Base-by-base conservation (phyloP, 129 eudicot genomes). In the Oenanthe sinensis region DNA sequence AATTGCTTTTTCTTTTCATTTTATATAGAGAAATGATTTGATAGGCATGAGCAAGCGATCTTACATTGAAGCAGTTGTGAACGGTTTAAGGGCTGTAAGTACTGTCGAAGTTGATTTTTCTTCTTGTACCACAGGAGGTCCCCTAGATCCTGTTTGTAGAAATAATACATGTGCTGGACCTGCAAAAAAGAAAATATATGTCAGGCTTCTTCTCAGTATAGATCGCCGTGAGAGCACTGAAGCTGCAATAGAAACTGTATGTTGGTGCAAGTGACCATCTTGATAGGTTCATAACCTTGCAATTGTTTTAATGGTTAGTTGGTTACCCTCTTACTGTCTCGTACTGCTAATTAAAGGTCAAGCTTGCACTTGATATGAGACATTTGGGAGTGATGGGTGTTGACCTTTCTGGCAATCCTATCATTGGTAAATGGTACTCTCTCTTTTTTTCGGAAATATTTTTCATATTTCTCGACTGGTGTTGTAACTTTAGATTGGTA, bases 351-450 rank as follows among this genome's bases (percentile, higher is more conserved):
- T 78, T 73, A 75, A 82, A 95, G 98, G 97, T 95, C 74, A 78
- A 91, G 77, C 96, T 95, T 79, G 98, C 97, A 71, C 75, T 90
- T 86, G 89, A 90, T 78, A 82, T 91, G 98, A 95, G 88, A 75
- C 83, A 88, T 60, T 46, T 47, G 55, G 98, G 98, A 48, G 96
- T 95, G 49, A 87, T 91, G 78, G 98, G 98, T 17, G 90, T 95
- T 58, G 98, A 95, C 84, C 98, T 95, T 81, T 95, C 98, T 63
- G 98, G 98, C 78, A 95, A 95, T 81, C 98, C 97, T 15, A 67
- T 77, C 40, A 79, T 95, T 77, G 97, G 98, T 81, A 89, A 95
- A 87, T 95, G 97, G 98, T 94, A 90, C 55, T 4, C 17, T 65
- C 42, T 39, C 3, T 15, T 43, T 28, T 37, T 33, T 70, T 69